These are phyloP conservation scores for Apophysomyces variabilis DNA, from an alignment of 371 early-diverging fungal species.

Conservation along the genomic window DNA sequence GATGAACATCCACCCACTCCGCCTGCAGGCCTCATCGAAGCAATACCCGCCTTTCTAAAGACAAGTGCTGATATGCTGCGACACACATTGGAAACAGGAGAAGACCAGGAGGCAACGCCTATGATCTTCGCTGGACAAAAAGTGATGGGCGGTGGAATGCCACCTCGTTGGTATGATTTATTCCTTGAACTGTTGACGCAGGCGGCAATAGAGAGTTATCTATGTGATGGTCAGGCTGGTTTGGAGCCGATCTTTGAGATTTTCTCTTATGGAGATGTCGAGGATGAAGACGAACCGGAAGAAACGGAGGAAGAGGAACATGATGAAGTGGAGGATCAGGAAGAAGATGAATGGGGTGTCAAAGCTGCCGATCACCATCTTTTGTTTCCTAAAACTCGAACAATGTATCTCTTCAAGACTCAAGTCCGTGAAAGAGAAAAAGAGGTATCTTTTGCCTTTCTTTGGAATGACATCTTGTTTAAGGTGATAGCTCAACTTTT, in stretches of 20 bases:
- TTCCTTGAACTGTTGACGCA: slow-evolving; percentile 65
- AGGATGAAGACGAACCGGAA: slow-evolving; percentile 52
- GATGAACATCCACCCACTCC: slow-evolving; percentile 15
- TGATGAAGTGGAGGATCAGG: slow-evolving; percentile 26
- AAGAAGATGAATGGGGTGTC: slow-evolving; percentile 46
- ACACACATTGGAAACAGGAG: slow-evolving; percentile 36
- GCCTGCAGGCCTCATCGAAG: slow-evolving; percentile 55
- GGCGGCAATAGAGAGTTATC: slow-evolving; percentile 64
- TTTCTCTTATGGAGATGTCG: slow-evolving; percentile 65
- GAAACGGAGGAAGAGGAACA: slow-evolving; percentile 27
- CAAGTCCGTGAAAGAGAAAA: slow-evolving; percentile 55
- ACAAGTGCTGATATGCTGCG: slow-evolving; percentile 60
- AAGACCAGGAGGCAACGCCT: slow-evolving; percentile 23
- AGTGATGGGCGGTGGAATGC: slow-evolving; percentile 62
- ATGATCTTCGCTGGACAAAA: slow-evolving; percentile 51
- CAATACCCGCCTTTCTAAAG: slow-evolving; percentile 61
- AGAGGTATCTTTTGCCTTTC: slow-evolving; percentile 32
- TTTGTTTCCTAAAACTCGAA: slow-evolving; percentile 54
- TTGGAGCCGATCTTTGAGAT: slow-evolving; percentile 61
- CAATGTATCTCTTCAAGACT: slow-evolving; percentile 51
- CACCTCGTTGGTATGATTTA: slow-evolving; percentile 62
- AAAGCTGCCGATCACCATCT: slow-evolving; percentile 53
- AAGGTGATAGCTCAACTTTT: not conserved
- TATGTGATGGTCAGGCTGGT: slow-evolving; percentile 60
- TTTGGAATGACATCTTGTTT: not conserved